phyloP scores from a whole-genome alignment of 2,329 filamentous ascomycete species.

The Stagonosporopsis tanaceti region DNA sequence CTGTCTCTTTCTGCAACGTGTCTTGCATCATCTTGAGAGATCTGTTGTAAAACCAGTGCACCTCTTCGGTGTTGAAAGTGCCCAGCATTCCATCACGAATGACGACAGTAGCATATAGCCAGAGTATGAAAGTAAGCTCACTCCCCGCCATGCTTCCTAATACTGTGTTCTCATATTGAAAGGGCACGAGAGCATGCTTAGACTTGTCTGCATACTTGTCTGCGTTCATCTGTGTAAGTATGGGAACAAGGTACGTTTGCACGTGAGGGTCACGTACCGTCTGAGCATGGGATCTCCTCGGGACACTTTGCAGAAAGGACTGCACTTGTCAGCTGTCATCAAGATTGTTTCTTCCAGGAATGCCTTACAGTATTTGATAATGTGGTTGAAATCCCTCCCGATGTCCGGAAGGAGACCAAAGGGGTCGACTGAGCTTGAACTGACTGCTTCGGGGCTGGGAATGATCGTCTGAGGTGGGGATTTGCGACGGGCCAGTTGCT shows the following conservation, averaged over 20 bases:
- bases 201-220: slow-evolving; percentile 31
- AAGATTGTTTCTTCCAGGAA: not conserved
- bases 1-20: slow-evolving; percentile 20
- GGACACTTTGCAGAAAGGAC: slow-evolving; percentile 30
- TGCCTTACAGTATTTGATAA: slow-evolving; percentile 34
- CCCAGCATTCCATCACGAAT: slow-evolving; percentile 28
- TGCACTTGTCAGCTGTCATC: slow-evolving; percentile 6
- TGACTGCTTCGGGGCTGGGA: slow-evolving; percentile 3
- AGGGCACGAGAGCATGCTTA: slow-evolving; percentile 14
- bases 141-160: slow-evolving; percentile 29
- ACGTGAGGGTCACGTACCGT: not conserved
- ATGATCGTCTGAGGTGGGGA: not conserved
- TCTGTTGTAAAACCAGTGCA: slow-evolving; percentile 25
- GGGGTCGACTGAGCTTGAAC: slow-evolving; percentile 24
- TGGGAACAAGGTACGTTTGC: too few species aligned
- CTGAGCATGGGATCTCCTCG: slow-evolving; percentile 28
- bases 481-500: not conserved
- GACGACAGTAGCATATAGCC: slow-evolving; percentile 31
- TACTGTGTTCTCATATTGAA: slow-evolving; percentile 30
- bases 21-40: slow-evolving; percentile 27
- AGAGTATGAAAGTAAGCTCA: slow-evolving; percentile 29
- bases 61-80: slow-evolving; percentile 23
- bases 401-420: slow-evolving; percentile 30
- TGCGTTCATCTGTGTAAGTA: not conserved
- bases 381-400: slow-evolving; percentile 33